phyloP scores from a whole-genome alignment of 331 rosid genomes.

The Acacia concinna region DNA sequence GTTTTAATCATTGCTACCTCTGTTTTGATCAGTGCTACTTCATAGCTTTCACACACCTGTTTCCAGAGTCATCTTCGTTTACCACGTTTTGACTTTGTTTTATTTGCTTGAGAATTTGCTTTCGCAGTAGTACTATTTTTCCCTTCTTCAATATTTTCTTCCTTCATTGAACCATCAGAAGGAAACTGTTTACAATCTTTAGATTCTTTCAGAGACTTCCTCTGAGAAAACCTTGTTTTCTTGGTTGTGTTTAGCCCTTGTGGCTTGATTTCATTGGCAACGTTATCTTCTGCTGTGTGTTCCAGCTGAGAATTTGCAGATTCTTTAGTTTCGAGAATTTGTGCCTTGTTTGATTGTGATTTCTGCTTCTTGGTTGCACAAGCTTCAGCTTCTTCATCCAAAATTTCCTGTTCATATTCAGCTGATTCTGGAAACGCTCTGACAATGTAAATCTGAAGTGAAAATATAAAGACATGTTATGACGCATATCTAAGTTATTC shows the following conservation, averaged over 20 bases:
- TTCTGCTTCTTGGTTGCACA: background rate
- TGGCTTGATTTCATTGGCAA: conserved; percentile 26
- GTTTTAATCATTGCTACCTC: background rate
- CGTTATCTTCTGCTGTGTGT: conserved; percentile 15
- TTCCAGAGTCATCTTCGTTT: background rate
- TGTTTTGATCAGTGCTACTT: background rate
- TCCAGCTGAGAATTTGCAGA: conserved; percentile 33
- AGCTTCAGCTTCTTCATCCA: background rate
- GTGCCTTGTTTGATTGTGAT: background rate
- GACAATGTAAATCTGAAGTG: conserved; percentile 55
- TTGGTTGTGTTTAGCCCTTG: conserved; percentile 8
- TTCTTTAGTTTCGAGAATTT: conserved; percentile 15
- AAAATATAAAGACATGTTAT: background rate
- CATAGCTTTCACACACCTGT: conserved; percentile 12
- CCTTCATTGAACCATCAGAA: conserved; percentile 6
- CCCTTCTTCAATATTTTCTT: conserved; percentile 23
- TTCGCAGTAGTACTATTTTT: background rate
- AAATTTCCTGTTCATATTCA: background rate
- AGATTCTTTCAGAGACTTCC: conserved; percentile 9
- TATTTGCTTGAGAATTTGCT: conserved; percentile 21
- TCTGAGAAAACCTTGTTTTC: conserved; percentile 24
- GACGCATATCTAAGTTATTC: background rate
- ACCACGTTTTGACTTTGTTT: conserved; percentile 29
- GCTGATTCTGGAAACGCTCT: conserved; percentile 44
- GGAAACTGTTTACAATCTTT: conserved; percentile 12